phyloP scores from a whole-genome alignment of 2,329 filamentous ascomycete genomes.

The Ustilaginoidea virens region DNA sequence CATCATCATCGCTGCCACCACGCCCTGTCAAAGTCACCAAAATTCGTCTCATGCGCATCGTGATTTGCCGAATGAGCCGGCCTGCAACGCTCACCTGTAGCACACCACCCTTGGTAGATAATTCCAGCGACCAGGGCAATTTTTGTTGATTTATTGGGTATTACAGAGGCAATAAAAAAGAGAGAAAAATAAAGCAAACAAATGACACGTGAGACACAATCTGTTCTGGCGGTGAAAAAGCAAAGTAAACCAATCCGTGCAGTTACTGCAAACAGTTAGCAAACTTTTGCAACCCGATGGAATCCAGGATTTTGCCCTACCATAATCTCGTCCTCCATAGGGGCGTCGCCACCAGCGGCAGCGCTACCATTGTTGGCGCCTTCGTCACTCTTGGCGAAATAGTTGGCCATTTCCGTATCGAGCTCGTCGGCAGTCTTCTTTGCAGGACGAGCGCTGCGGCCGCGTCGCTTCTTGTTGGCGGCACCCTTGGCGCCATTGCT shows the following conservation, averaged over 20 bases:
- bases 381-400: slow-evolving; percentile 48
- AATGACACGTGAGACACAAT: slow-evolving; percentile 1
- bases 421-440: slow-evolving; percentile 93
- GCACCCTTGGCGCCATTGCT: slow-evolving; percentile 27
- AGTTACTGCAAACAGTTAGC: too few species aligned
- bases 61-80: too few species aligned
- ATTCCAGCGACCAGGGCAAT: background rate
- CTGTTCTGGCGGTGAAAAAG: background rate
- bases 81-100: background rate
- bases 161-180: slow-evolving; percentile 1
- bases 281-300: background rate
- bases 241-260: background rate
- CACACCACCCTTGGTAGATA: background rate
- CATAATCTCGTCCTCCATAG: slow-evolving; percentile 54
- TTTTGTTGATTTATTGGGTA: slow-evolving; percentile 4
- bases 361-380: slow-evolving; percentile 31
- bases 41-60: too few species aligned
- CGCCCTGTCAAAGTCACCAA: too few species aligned
- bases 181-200: background rate
- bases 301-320: slow-evolving; percentile 11
- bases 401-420: slow-evolving; percentile 95
- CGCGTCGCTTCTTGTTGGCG: slow-evolving; percentile 36
- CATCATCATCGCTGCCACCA: too few species aligned
- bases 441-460: slow-evolving; percentile 47
- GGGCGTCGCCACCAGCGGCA: slow-evolving; percentile 34